Base-by-base conservation (phyloP, 2,329 filamentous ascomycete genomes). In the Claviceps humidiphila region DNA sequence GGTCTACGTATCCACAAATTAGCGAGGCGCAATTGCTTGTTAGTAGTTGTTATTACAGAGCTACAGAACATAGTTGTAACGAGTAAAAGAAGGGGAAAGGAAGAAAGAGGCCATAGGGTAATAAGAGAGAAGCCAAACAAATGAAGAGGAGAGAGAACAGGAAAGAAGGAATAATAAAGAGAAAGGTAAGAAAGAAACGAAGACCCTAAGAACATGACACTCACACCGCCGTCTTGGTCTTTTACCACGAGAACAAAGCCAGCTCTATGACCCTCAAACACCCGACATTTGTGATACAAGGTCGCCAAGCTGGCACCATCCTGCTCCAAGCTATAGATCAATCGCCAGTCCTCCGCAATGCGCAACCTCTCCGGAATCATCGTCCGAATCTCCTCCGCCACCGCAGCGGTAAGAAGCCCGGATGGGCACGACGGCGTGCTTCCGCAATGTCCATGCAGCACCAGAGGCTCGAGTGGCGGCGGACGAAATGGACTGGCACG, bases 321-420 rank as follows among this genome's bases (percentile, higher is more conserved):
- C 68, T 94, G 86, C 62, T 95, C 90, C 39, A 98, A 74, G 58
- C 88, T 94, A 70, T 97, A 98, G 40, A 85, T 78, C 49, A 97
- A 71, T 51, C 76, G 77, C 93, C 93, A 98, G 55, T 85, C 81
- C 59, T 96, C 90, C 55, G 85, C 80, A 45, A 98, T 81, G 67
- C 95, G 88, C 55, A 97, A 71, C 48, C 93, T 78, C 58, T 94
- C 82, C 1, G 93, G 93, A 22, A 97, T 74, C 61, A 97, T 82
- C 41, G 94, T 78, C 47, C 93, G 79, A 53, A 97, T 95, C 71
- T 97, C 93, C 70, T 97, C 93, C 2, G 91, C 93, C 34, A 97
- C 73, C 11, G 82, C 77, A 49, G 74, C 72, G 17, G 77, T 84
- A 52, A 98, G 74, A 51, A 97, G 73, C 58, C 80, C 78, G 47